These are phyloP conservation scores for Acacia melanoxylon DNA, from an alignment of 306 rosid genomes.

Conservation along the genomic window DNA sequence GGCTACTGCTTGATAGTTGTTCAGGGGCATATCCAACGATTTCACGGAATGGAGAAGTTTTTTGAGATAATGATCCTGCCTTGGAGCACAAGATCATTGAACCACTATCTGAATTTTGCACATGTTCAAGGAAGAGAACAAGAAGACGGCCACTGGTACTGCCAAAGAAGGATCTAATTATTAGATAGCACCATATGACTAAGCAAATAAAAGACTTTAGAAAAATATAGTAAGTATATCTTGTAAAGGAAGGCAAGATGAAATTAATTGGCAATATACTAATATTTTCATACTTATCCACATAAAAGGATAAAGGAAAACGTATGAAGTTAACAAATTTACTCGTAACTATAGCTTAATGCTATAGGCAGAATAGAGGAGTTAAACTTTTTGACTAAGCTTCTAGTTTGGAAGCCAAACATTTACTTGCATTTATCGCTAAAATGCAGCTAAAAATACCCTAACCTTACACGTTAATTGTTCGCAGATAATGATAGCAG, in stretches of 20 bases:
- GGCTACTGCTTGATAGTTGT: conserved; percentile 84
- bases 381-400: background rate
- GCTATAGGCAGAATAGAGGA: background rate
- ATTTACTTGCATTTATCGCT: conserved; percentile 25
- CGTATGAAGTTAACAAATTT: background rate
- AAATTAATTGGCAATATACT: conserved; percentile 12
- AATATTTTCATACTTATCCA: conserved; percentile 13
- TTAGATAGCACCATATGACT: conserved; percentile 4
- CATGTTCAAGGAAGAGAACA: conserved; percentile 82
- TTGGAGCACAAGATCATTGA: conserved; percentile 82
- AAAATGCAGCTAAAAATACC: conserved; percentile 13
- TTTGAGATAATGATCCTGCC: conserved; percentile 76
- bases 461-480: background rate
- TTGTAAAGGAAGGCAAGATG: background rate
- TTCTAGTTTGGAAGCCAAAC: conserved; percentile 9
- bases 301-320: conserved; percentile 7
- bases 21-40: conserved; percentile 73
- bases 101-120: conserved; percentile 91
- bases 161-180: background rate
- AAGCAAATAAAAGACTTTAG: background rate
- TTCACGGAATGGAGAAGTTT: conserved; percentile 75
- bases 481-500: conserved; percentile 13
- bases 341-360: conserved; percentile 6
- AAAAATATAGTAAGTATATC: conserved; percentile 13
- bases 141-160: conserved; percentile 74